A percentile compares a stretch with the other conserved stretches of the same genome.
These are phyloP conservation scores for Lactifluus piperatus DNA, from an alignment of 768 basidiomycete genomes.

Conservation along the genomic window DNA sequence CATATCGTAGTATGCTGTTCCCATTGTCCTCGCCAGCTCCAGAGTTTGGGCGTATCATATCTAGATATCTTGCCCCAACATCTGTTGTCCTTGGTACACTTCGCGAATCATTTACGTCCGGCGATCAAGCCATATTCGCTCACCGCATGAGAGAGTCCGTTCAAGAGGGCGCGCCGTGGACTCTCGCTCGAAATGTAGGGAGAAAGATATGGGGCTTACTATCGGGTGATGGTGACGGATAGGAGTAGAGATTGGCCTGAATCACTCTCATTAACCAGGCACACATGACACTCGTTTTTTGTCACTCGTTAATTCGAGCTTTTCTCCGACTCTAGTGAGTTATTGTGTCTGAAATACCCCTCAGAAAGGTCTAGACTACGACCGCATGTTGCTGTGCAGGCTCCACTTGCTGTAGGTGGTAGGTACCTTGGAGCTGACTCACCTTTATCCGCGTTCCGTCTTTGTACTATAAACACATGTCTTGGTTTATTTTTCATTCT, in stretches of 20 bases:
- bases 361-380: background rate
- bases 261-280: background rate
- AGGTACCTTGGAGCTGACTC: background rate
- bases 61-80: constrained; percentile 50
- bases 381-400: background rate
- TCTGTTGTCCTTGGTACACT: constrained; percentile 42
- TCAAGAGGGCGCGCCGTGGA: constrained; percentile 48
- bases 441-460: background rate
- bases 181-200: constrained; percentile 33
- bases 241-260: background rate
- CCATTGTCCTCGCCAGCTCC: constrained; percentile 50
- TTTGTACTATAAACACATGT: background rate
- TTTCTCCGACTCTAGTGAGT: background rate
- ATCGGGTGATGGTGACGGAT: constrained; percentile 17
- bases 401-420: background rate
- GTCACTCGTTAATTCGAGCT: background rate
- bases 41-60: constrained; percentile 44
- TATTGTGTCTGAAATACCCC: background rate
- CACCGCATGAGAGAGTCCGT: constrained; percentile 56
- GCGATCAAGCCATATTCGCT: constrained; percentile 51
- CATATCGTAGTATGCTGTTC: constrained; percentile 40
- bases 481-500: background rate
- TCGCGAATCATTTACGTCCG: constrained; percentile 45
- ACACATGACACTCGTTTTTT: background rate
- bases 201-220: constrained; percentile 30